Evolutionary conservation across 163 green algal species (phyloP).

Genomic region (Scenedesmus sp.): DNA sequence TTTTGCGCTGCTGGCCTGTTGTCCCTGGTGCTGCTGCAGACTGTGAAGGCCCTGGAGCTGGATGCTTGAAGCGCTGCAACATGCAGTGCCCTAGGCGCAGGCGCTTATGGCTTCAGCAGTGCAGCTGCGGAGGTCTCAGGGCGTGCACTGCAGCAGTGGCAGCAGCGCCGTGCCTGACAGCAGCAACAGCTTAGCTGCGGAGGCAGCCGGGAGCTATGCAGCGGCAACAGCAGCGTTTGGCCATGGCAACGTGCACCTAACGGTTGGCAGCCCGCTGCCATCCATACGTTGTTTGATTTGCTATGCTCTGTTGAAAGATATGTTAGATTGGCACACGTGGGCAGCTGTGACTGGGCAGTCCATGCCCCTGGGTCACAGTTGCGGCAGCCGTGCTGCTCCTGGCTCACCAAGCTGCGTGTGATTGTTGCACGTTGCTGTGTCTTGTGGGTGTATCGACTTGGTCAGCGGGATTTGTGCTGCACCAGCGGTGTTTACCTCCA

Average conservation of each 20-base stretch:
- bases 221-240: background rate
- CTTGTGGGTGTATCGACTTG: too few relatives aligned
- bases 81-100: background rate
- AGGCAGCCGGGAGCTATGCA: background rate
- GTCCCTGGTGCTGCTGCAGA: background rate
- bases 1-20: background rate
- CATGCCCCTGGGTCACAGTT: too few relatives aligned
- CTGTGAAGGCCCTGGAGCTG: conserved; percentile 22
- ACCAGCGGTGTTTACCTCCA: too few relatives aligned
- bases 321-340: too few relatives aligned
- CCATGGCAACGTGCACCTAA: background rate
- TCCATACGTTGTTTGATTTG: too few relatives aligned
- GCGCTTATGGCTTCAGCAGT: background rate
- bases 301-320: too few relatives aligned
- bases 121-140: background rate
- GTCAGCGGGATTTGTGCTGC: too few relatives aligned
- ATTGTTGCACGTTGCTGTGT: too few relatives aligned
- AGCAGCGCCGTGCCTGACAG: background rate
- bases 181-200: background rate
- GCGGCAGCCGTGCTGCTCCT: too few relatives aligned
- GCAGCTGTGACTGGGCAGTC: too few relatives aligned
- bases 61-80: conserved; percentile 22
- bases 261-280: background rate
- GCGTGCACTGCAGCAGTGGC: background rate
- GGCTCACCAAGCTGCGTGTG: too few relatives aligned